Evolutionary conservation across 1,284 basidiomycete genomes (phyloP).

Genomic region (Cystobasidiaceae sp.): DNA sequence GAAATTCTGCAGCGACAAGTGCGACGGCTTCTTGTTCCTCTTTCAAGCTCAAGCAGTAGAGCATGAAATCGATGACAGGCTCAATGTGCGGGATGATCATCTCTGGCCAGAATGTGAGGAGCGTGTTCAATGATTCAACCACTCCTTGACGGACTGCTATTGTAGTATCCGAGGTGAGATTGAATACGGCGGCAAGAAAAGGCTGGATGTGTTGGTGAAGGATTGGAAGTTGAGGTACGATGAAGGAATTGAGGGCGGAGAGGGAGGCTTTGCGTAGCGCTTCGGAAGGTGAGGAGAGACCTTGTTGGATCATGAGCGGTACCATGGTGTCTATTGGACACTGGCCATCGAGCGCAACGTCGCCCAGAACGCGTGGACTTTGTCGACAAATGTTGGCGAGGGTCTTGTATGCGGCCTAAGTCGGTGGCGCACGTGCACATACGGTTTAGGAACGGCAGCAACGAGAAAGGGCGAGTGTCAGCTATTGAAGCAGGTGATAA

Average conservation of each 20-base stretch:
- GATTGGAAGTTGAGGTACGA: constrained; percentile 53
- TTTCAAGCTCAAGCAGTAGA: constrained; percentile 52
- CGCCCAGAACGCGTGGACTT: constrained; percentile 86
- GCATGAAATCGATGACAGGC: constrained; percentile 30
- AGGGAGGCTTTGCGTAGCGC: constrained; percentile 91
- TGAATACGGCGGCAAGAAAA: constrained; percentile 21
- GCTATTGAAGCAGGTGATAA: background rate
- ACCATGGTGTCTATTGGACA: constrained; percentile 46
- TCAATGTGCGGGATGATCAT: constrained; percentile 27
- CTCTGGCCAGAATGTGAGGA: constrained; percentile 28
- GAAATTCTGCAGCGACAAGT: constrained; percentile 97
- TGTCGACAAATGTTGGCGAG: constrained; percentile 96
- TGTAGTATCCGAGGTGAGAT: constrained; percentile 13
- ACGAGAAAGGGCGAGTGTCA: background rate
- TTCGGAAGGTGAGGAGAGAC: constrained; percentile 53
- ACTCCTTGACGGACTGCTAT: constrained; percentile 20
- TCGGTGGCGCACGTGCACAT: background rate
- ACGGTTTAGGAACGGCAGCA: background rate
- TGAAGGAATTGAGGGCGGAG: constrained; percentile 88
- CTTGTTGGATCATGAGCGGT: constrained; percentile 64
- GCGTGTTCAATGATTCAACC: constrained; percentile 14
- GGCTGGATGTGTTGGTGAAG: constrained; percentile 13
- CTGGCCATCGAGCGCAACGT: constrained; percentile 74
- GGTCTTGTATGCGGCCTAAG: constrained; percentile 85
- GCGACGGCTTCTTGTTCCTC: constrained; percentile 93